phyloP scores from a whole-genome alignment of 2,329 filamentous ascomycete species.

The Aspergillus pseudotamarii region DNA sequence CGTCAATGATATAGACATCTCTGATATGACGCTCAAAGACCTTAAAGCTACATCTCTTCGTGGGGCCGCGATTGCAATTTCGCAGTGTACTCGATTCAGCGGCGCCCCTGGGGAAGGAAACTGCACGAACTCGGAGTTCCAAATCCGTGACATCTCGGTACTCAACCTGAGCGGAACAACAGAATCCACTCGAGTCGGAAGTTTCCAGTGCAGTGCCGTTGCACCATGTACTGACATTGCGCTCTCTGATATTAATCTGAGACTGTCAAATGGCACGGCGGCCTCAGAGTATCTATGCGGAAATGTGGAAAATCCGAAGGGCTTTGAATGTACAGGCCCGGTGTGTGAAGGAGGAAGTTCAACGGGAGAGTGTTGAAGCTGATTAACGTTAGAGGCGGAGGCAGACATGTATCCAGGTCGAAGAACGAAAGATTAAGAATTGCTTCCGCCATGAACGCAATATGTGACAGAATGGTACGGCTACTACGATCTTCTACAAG shows the following conservation, averaged over 20 bases:
- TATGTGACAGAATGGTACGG: too few species aligned
- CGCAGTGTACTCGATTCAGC: constrained; percentile 45
- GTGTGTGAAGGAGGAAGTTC: constrained; percentile 31
- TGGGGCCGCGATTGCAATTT: constrained; percentile 37
- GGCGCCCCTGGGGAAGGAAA: constrained; percentile 36
- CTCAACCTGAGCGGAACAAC: constrained; percentile 23
- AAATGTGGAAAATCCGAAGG: constrained; percentile 23
- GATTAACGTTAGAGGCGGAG: not conserved
- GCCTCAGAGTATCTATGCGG: constrained; percentile 29
- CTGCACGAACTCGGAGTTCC: constrained; percentile 45
- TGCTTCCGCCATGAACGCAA: not conserved
- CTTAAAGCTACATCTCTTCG: constrained; percentile 32
- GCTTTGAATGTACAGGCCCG: constrained; percentile 31
- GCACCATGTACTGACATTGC: constrained; percentile 30
- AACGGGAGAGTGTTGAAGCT: constrained; percentile 31
- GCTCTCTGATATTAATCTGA: constrained; percentile 23
- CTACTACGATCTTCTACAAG: too few species aligned
- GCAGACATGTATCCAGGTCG: not conserved
- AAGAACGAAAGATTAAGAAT: not conserved
- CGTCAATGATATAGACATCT: constrained; percentile 24
- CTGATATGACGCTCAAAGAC: constrained; percentile 43
- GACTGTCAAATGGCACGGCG: constrained; percentile 21
- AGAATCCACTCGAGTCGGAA: constrained; percentile 23
- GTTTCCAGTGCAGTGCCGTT: constrained; percentile 36
- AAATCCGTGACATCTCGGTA: constrained; percentile 38